These are phyloP conservation scores for Nosema bombycis DNA, from an alignment of 371 early-diverging fungal species.

Conservation along the genomic window DNA sequence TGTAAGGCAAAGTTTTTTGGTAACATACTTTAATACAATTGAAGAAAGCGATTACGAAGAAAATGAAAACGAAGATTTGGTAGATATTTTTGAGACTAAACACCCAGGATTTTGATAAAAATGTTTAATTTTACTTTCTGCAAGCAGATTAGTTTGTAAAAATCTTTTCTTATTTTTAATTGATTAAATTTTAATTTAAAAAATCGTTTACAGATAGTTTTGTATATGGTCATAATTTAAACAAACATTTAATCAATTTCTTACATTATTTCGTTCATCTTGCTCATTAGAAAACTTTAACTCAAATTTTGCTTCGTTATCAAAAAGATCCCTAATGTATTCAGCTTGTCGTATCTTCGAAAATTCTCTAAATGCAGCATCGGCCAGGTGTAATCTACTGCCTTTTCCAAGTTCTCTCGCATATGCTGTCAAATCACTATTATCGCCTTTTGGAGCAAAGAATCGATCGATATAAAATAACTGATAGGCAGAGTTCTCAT, in stretches of 20 bases:
- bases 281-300: neutral
- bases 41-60: neutral
- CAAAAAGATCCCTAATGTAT: neutral
- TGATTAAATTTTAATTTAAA: no score
- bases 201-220: no score
- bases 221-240: no score
- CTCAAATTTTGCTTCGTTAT: neutral
- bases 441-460: neutral
- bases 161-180: no score
- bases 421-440: neutral
- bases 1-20: neutral
- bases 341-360: conserved; percentile 3
- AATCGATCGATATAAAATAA: neutral
- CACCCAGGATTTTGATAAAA: neutral
- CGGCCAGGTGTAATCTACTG: neutral
- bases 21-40: neutral
- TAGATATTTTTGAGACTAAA: neutral
- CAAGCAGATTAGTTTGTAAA: no score
- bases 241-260: neutral
- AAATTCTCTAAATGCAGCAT: conserved; percentile 3
- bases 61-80: neutral
- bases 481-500: neutral
- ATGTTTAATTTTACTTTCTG: neutral
- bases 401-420: neutral
- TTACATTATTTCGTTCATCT: neutral